A percentile compares a stretch with the other conserved stretches of the same genome.
Conservation (phyloP, 176 grass and related monocot genomes). For the Melocanna baccifera region DNA sequence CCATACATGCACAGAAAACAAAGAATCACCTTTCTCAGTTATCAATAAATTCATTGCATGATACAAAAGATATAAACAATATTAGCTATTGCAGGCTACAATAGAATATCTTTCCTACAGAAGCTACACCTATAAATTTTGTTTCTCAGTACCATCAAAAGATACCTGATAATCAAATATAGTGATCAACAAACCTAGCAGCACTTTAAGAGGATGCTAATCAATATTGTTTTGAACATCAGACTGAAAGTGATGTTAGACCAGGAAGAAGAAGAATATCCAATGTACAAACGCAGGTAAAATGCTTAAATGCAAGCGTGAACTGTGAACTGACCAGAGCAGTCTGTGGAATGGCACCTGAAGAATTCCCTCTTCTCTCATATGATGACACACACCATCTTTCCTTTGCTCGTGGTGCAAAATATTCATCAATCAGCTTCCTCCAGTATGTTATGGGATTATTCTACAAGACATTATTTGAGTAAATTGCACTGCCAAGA, state of each 20-base stretch:
- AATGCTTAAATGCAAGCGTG: background rate
- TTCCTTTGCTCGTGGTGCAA: conserved; percentile 79
- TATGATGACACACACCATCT: conserved; percentile 93
- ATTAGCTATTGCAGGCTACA: conserved; percentile 7
- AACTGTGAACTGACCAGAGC: conserved; percentile 52
- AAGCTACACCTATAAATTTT: background rate
- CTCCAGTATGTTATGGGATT: conserved; percentile 92
- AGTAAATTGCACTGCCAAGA: conserved; percentile 35
- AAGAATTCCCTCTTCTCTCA: conserved; percentile 76
- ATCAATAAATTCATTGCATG: background rate
- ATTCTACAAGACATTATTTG: conserved; percentile 42
- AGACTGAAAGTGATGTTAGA: conserved; percentile 2
- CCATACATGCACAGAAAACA: background rate
- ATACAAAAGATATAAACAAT: background rate
- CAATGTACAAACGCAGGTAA: background rate
- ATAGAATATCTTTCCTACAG: background rate
- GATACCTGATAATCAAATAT: background rate
- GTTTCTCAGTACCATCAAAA: background rate
- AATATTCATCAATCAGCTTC: conserved; percentile 94
- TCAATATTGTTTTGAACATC: conserved; percentile 14
- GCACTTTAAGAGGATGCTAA: background rate
- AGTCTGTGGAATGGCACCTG: conserved; percentile 63
- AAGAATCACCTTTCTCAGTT: background rate
- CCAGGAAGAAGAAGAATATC: background rate
- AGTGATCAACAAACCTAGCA: background rate